phyloP scores from a whole-genome alignment of 192 early-diverging fungal genomes.

The Lunasporangiospora selenospora region DNA sequence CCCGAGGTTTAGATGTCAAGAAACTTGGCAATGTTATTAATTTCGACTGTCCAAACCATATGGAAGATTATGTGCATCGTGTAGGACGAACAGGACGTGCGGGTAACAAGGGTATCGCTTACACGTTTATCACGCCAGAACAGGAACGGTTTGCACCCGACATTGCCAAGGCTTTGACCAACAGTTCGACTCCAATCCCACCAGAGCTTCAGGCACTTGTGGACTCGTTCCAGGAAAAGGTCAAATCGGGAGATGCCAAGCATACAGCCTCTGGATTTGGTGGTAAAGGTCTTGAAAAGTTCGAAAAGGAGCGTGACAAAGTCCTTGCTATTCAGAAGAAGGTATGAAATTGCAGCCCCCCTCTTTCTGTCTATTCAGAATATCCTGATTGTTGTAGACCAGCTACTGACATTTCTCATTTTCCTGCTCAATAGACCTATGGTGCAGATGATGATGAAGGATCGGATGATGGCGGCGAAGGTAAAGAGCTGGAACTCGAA shows the following conservation, averaged over 20 bases:
- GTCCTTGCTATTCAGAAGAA: conserved; percentile 94
- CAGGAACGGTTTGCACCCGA: conserved; percentile 94
- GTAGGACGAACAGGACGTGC: conserved; percentile 98
- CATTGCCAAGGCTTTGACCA: conserved; percentile 88
- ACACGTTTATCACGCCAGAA: conserved; percentile 94
- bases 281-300: conserved; percentile 94
- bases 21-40: conserved; percentile 93
- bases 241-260: conserved; percentile 77
- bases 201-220: conserved; percentile 79
- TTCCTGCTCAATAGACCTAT: conserved; percentile 55
- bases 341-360: no score
- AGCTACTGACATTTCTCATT: conserved; percentile 4
- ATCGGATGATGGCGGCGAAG: conserved; percentile 67
- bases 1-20: conserved; percentile 95
- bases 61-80: conserved; percentile 99
- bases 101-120: conserved; percentile 96
- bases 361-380: no score
- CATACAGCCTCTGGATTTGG: conserved; percentile 86
- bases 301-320: conserved; percentile 91
- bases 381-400: neutral
- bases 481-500: conserved; percentile 46
- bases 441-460: conserved; percentile 75
- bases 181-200: conserved; percentile 77
- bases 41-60: conserved; percentile 97
- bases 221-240: conserved; percentile 80